Conservation (phyloP, 2,329 filamentous ascomycete species). For the Leptodontidium sp. region DNA sequence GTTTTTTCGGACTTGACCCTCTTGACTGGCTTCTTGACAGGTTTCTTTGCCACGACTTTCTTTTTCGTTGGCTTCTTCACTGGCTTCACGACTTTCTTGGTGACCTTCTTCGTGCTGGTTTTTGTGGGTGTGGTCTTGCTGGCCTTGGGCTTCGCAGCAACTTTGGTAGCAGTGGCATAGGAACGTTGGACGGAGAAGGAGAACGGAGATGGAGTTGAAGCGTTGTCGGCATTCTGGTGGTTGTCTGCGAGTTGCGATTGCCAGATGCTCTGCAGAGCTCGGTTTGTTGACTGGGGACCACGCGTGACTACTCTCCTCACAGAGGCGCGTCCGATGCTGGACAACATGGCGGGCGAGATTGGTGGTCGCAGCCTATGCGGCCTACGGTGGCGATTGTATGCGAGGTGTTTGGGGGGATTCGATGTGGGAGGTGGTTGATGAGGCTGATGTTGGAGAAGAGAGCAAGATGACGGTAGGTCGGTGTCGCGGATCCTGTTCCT, state of each 20-base stretch:
- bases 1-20: conserved; percentile 40
- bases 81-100: conserved; percentile 35
- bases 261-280: conserved; percentile 37
- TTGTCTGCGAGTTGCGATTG: conserved; percentile 40
- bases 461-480: background rate
- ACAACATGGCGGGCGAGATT: conserved; percentile 43
- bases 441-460: conserved; percentile 21
- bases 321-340: conserved; percentile 45
- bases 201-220: conserved; percentile 28
- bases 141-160: conserved; percentile 30
- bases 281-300: conserved; percentile 40
- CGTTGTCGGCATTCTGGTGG: conserved; percentile 29
- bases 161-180: conserved; percentile 42
- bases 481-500: conserved; percentile 18
- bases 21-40: conserved; percentile 35
- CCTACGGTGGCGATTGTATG: background rate
- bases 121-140: conserved; percentile 40
- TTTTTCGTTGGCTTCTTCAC: conserved; percentile 41
- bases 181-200: conserved; percentile 27
- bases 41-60: conserved; percentile 39
- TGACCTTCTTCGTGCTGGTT: conserved; percentile 32
- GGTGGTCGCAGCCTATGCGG: background rate
- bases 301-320: conserved; percentile 40
- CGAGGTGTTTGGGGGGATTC: background rate
- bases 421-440: conserved; percentile 2